Evolutionary conservation across 495 filamentous ascomycete genomes (phyloP).

Genomic region (Aspergillus biplanus): DNA sequence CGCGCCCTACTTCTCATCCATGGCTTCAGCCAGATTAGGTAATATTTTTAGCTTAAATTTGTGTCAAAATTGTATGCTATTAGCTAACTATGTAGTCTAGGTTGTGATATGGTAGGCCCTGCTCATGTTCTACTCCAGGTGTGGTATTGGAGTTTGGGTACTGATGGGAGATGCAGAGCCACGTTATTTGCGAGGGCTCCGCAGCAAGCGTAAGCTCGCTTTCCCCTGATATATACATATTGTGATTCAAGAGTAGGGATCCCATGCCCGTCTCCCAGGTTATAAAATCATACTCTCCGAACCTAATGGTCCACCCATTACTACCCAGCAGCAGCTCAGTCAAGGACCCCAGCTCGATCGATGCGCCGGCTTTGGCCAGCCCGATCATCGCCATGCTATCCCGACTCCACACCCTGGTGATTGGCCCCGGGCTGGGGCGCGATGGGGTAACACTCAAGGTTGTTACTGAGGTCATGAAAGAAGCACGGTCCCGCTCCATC

Average conservation of each 20-base stretch:
- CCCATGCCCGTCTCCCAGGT: slow-evolving; percentile 47
- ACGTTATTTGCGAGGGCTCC: slow-evolving; percentile 92
- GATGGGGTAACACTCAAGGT: slow-evolving; percentile 90
- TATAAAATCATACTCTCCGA: slow-evolving; percentile 97
- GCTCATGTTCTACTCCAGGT: neutral
- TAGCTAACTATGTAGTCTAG: slow-evolving; percentile 35
- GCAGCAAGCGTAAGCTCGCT: slow-evolving; percentile 60
- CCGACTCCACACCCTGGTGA: slow-evolving; percentile 88
- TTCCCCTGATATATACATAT: neutral
- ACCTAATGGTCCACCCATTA: slow-evolving; percentile 96
- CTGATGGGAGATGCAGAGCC: slow-evolving; percentile 62
- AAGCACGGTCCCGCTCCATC: slow-evolving; percentile 71
- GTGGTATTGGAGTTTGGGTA: slow-evolving; percentile 3
- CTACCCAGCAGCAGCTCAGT: slow-evolving; percentile 71
- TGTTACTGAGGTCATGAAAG: slow-evolving; percentile 75
- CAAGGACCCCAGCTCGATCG: slow-evolving; percentile 43
- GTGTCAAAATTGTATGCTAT: neutral
- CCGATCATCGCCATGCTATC: slow-evolving; percentile 79
- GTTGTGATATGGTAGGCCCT: slow-evolving; percentile 74
- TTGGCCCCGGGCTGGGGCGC: slow-evolving; percentile 89
- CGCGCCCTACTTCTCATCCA: slow-evolving; percentile 96
- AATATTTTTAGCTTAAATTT: slow-evolving; percentile 6
- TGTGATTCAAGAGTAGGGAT: neutral
- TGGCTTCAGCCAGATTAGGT: slow-evolving; percentile 86
- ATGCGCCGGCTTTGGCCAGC: slow-evolving; percentile 63